phyloP scores from a whole-genome alignment of 169 alveolate genomes.

The Babesia gibsoni region DNA sequence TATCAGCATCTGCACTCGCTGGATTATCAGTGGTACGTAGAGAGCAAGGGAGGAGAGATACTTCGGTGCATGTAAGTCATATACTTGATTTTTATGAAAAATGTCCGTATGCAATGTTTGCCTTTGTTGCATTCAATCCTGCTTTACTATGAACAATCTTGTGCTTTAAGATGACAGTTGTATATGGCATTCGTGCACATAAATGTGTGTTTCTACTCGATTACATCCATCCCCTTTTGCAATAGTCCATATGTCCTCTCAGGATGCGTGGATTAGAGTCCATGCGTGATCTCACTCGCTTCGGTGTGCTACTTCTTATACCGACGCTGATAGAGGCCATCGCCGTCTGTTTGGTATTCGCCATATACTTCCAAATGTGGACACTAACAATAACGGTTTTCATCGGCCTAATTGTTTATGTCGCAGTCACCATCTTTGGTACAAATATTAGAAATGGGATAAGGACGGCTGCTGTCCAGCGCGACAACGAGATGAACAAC shows the following conservation, averaged over 20 bases:
- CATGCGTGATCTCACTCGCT: conserved; percentile 55
- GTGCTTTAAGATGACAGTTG: not conserved
- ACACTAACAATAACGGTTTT: conserved; percentile 34
- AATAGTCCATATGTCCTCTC: too few relatives aligned
- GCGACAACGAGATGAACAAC: conserved; percentile 74
- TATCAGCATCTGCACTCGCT: conserved; percentile 37
- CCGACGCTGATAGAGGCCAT: conserved; percentile 56
- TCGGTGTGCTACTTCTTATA: conserved; percentile 45
- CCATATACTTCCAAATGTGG: conserved; percentile 18
- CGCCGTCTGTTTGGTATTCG: conserved; percentile 25
- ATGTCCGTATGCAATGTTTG: too few relatives aligned
- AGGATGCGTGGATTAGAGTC: conserved; percentile 55
- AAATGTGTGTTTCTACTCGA: too few relatives aligned
- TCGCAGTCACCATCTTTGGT: conserved; percentile 49
- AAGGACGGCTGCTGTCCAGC: conserved; percentile 62
- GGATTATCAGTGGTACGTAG: conserved; percentile 56
- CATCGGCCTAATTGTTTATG: conserved; percentile 31
- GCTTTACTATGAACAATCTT: too few relatives aligned
- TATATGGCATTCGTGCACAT: too few relatives aligned
- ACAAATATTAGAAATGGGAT: conserved; percentile 72
- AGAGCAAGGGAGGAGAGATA: conserved; percentile 44
- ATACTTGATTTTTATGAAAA: too few relatives aligned
- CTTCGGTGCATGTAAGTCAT: conserved; percentile 46
- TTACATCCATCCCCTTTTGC: too few relatives aligned
- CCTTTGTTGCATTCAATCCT: too few relatives aligned